phyloP scores from a whole-genome alignment of 257 asterid species.

The Thymus mandschuricus region DNA sequence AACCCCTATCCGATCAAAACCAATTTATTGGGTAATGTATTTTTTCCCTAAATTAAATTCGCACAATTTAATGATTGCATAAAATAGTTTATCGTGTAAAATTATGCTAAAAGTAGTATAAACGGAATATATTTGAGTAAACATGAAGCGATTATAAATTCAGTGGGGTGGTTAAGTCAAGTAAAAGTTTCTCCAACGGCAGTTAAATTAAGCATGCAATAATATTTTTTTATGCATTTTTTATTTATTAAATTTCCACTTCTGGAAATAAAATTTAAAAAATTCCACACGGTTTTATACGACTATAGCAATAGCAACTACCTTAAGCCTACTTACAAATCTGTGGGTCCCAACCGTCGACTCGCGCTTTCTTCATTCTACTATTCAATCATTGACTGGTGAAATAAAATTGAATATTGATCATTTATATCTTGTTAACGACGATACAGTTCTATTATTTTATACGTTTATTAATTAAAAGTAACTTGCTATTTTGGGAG shows the following conservation, averaged over 20 bases:
- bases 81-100: neutral
- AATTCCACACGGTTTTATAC: conserved; percentile 29
- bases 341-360: conserved; percentile 32
- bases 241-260: neutral
- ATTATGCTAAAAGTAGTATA: neutral
- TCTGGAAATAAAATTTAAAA: neutral
- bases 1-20: too few relatives aligned
- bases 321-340: neutral
- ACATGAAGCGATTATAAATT: neutral
- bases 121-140: neutral
- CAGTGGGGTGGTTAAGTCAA: neutral
- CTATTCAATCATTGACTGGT: conserved; percentile 35
- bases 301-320: conserved; percentile 16
- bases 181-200: conserved; percentile 9
- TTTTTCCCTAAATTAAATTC: too few relatives aligned
- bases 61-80: too few relatives aligned
- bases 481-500: too few relatives aligned
- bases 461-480: too few relatives aligned
- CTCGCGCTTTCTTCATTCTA: conserved; percentile 13
- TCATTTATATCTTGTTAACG: too few relatives aligned
- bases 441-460: too few relatives aligned
- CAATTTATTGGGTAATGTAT: too few relatives aligned
- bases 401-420: neutral
- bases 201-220: neutral
- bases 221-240: neutral